These are phyloP conservation scores for Rhamnella rubrinervis DNA, from an alignment of 331 rosid species.

Conservation along the genomic window DNA sequence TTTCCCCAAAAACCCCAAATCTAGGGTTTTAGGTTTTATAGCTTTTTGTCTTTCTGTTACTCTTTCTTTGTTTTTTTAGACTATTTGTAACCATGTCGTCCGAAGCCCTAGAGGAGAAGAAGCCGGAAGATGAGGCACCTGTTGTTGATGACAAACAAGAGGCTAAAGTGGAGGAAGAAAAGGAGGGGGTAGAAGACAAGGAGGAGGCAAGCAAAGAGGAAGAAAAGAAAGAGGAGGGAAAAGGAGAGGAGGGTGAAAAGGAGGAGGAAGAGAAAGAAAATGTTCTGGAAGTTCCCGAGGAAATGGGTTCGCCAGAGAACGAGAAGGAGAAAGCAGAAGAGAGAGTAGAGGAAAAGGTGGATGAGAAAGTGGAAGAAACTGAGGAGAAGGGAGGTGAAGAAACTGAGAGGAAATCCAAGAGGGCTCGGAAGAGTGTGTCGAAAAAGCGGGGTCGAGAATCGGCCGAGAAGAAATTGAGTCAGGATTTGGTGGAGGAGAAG, in stretches of 20 bases:
- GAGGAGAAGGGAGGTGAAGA: conserved; percentile 16
- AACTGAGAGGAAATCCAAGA: conserved; percentile 20
- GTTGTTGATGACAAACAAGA: background rate
- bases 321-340: conserved; percentile 12
- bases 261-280: conserved; percentile 26
- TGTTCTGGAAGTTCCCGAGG: conserved; percentile 3
- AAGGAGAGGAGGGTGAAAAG: conserved; percentile 3
- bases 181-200: background rate
- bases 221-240: background rate
- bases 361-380: background rate
- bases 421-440: background rate
- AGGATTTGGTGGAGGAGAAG: conserved; percentile 20
- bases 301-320: conserved; percentile 2
- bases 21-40: conserved; percentile 37
- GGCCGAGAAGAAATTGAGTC: conserved; percentile 21
- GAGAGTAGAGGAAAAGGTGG: conserved; percentile 1
- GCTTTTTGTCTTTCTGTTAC: background rate
- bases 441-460: conserved; percentile 10
- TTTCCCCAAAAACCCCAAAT: conserved; percentile 13
- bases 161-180: background rate
- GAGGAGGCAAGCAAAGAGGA: conserved; percentile 5
- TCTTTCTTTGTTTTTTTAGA: background rate
- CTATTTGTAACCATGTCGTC: conserved; percentile 53
- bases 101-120: conserved; percentile 62
- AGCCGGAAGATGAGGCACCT: conserved; percentile 43